phyloP scores from a whole-genome alignment of 2,329 filamentous ascomycete genomes.

The Xylaria sp. region DNA sequence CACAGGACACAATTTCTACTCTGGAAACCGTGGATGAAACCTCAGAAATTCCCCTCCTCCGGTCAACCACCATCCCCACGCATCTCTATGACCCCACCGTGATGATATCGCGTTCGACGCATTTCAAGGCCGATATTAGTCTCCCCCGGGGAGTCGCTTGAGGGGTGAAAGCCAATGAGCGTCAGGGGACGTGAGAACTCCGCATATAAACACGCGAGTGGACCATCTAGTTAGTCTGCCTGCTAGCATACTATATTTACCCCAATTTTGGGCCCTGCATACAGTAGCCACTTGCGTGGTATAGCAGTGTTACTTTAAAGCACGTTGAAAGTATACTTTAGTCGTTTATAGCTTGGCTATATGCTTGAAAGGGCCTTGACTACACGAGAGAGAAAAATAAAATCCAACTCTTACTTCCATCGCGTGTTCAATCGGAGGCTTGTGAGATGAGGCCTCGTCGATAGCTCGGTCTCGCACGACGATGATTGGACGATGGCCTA shows the following conservation, averaged over 20 bases:
- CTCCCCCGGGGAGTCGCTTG: background rate
- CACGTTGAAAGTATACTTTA: background rate
- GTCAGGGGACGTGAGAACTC: constrained; percentile 12
- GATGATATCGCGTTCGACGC: constrained; percentile 43
- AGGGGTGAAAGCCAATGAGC: constrained; percentile 17
- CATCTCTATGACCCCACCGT: constrained; percentile 39
- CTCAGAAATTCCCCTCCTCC: constrained; percentile 10
- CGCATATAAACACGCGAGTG: constrained; percentile 26
- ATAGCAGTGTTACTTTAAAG: background rate
- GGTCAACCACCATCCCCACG: constrained; percentile 24
- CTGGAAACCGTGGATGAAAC: background rate
- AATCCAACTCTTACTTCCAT: background rate
- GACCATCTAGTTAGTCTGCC: background rate
- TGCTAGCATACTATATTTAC: background rate
- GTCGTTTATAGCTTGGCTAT: background rate
- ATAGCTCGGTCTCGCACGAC: constrained; percentile 17
- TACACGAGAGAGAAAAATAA: background rate
- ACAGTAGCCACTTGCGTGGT: background rate
- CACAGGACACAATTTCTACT: background rate
- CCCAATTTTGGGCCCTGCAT: background rate
- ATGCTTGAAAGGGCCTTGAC: background rate
- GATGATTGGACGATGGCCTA: constrained; percentile 20
- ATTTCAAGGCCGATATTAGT: constrained; percentile 21
- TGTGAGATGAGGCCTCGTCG: constrained; percentile 10
- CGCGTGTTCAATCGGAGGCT: background rate